Base-by-base conservation (phyloP, 495 filamentous ascomycete species). In the Friedmanniomyces endolithicus region DNA sequence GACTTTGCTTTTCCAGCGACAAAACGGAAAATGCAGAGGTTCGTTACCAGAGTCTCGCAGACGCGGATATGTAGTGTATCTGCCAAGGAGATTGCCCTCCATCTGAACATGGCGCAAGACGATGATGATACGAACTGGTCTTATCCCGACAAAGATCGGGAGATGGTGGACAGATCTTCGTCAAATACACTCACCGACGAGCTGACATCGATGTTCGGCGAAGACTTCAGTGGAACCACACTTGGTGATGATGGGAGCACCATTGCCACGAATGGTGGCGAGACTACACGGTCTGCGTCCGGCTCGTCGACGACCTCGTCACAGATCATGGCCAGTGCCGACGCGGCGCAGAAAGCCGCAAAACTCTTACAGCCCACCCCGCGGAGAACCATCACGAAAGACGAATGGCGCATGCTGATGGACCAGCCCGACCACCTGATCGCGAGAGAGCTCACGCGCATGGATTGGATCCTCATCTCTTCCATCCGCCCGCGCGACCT, bases 401-500 rank as follows among this genome's bases (percentile, higher is more conserved):
- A 82, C 41, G 83, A 86, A 60, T 95, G 88, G 78, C 84, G 86
- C 56, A 76, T 81, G 49, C 81, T 94, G 58, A 90, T 94, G 81
- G 84, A 85, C 25, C 78, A 80, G 24, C 72, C 80, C 6, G 83
- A 92, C 27, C 86, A 89, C 39, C 78, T 86, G 46, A 86, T 96
- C 58, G 92, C 94, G 7, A 81, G 81, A 47, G 92, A 98, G 67
- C 75, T 98, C 64, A 96, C 92, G 6, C 80, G 92, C 50, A 90
- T 97, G 40, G 92, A 97, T 71, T 96, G 90, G 92, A 78, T 88
- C 64, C 89, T 94, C 81, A 95, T 95, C 69, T 89, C 84, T 60
- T 85, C 88, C n/a, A 94, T 97, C 65, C 82, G 86, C n/a, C 85
- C 90, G 41, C 85, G 92, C 46, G 94, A 98, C 69, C 76, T 96